Evolutionary conservation across 192 early-diverging fungal genomes (phyloP).

Genomic region (Coemansia reversa): DNA sequence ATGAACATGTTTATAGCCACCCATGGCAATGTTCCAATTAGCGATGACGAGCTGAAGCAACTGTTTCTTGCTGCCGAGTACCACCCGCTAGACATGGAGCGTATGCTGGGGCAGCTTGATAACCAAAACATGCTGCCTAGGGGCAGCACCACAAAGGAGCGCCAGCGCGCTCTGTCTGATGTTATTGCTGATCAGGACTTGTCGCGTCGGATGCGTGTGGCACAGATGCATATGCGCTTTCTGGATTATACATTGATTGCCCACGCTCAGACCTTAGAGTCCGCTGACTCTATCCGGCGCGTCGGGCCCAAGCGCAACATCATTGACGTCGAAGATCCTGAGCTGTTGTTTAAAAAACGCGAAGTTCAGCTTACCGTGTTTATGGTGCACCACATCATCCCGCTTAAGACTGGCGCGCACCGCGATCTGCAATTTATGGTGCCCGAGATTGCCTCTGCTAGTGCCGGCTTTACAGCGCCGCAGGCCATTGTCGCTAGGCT

Average conservation of each 20-base stretch:
- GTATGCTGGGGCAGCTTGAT: conserved; percentile 1
- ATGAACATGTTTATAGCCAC: conserved; percentile 14
- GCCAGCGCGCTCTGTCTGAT: neutral
- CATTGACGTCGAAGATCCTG: conserved; percentile 8
- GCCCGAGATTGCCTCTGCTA: neutral
- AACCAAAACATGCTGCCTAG: neutral
- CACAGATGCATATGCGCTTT: conserved; percentile 28
- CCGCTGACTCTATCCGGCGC: neutral
- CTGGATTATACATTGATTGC: neutral
- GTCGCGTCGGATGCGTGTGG: conserved; percentile 9
- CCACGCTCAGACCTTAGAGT: neutral
- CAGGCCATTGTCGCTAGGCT: neutral
- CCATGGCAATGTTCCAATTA: conserved; percentile 6
- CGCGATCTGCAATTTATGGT: conserved; percentile 27
- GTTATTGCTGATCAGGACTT: conserved; percentile 13
- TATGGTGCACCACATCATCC: conserved; percentile 20
- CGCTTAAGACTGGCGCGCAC: conserved; percentile 8
- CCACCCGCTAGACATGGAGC: conserved; percentile 18
- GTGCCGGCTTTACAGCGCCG: neutral
- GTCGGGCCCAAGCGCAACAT: neutral
- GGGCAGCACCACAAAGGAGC: neutral
- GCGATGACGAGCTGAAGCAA: conserved; percentile 1
- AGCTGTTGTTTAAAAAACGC: conserved; percentile 6
- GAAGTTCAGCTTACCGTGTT: conserved; percentile 17
- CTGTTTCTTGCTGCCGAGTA: conserved; percentile 16